Conservation (phyloP, 208 protist species). For the Naegleria fowleri region DNA sequence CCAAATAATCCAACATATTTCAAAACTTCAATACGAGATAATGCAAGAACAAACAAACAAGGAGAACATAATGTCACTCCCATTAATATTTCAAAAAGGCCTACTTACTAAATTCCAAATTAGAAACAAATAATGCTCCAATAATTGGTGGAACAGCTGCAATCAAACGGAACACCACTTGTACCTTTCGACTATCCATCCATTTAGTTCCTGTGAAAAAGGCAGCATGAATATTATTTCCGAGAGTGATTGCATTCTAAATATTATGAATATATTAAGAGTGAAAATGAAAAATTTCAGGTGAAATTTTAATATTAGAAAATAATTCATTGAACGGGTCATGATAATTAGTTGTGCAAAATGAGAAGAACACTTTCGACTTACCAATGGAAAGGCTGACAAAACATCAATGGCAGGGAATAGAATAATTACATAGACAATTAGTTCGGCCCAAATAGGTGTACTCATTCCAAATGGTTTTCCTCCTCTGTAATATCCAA, state of each 20-base stretch:
- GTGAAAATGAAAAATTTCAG: not conserved
- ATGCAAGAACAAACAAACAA: no score
- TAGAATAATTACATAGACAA: conserved; percentile 11
- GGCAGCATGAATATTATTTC: conserved; percentile 12
- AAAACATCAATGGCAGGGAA: conserved; percentile 31
- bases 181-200: not conserved
- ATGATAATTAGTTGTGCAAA: no score
- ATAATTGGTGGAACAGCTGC: conserved; percentile 22
- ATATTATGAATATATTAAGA: not conserved
- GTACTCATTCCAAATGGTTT: not conserved
- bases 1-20: conserved; percentile 18
- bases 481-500: conserved; percentile 18
- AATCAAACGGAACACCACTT: not conserved
- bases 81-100: no score
- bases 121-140: not conserved
- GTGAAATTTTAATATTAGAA: no score
- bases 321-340: no score
- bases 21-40: not conserved
- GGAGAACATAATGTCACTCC: no score
- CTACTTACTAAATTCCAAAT: not conserved
- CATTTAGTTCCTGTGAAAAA: not conserved
- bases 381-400: conserved; percentile 27
- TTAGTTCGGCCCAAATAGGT: conserved; percentile 1
- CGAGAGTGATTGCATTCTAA: conserved; percentile 16
- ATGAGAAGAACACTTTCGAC: no score